A percentile compares a stretch with the other conserved stretches of the same genome.
phyloP scores from a whole-genome alignment of 1,139 yeast genomes.

The Suhomyces anneliseae region DNA sequence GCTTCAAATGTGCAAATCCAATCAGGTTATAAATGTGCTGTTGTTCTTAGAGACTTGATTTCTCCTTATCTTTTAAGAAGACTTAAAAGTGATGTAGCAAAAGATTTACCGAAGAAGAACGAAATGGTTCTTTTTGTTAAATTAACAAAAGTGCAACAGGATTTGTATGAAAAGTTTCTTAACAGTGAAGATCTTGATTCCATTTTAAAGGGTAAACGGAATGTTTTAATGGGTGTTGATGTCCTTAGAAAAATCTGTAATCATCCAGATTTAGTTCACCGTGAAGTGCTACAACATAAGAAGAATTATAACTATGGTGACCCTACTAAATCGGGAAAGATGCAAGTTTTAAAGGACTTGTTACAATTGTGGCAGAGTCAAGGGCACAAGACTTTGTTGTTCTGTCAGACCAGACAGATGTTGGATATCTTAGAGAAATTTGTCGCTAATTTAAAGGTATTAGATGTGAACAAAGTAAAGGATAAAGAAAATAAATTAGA shows the following conservation, averaged over 20 bases:
- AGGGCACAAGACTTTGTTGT: conserved; percentile 75
- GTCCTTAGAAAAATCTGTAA: conserved; percentile 87
- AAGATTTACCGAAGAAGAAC: conserved; percentile 87
- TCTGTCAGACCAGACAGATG: conserved; percentile 95
- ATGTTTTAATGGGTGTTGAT: conserved; percentile 88
- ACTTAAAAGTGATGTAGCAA: conserved; percentile 93
- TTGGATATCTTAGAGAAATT: conserved; percentile 76
- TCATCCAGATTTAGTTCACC: conserved; percentile 85
- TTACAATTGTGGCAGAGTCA: conserved; percentile 75
- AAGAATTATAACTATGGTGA: conserved; percentile 59
- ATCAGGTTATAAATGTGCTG: conserved; percentile 95
- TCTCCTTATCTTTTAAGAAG: conserved; percentile 87
- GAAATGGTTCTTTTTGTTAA: conserved; percentile 94
- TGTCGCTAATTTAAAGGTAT: conserved; percentile 39
- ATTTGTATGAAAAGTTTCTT: conserved; percentile 69
- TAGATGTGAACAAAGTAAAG: conserved; percentile 15
- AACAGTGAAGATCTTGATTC: conserved; percentile 74
- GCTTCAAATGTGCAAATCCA: conserved; percentile 96
- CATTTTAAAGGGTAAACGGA: conserved; percentile 73
- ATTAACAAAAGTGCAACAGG: conserved; percentile 73
- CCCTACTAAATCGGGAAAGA: conserved; percentile 77
- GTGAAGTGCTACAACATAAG: conserved; percentile 45
- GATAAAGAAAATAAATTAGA: conserved; percentile 13
- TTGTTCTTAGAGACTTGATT: conserved; percentile 79
- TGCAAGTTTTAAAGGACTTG: conserved; percentile 82